Evolutionary conservation across 2,329 filamentous ascomycete genomes (phyloP).

Genomic region (Apiospora pterosperma): DNA sequence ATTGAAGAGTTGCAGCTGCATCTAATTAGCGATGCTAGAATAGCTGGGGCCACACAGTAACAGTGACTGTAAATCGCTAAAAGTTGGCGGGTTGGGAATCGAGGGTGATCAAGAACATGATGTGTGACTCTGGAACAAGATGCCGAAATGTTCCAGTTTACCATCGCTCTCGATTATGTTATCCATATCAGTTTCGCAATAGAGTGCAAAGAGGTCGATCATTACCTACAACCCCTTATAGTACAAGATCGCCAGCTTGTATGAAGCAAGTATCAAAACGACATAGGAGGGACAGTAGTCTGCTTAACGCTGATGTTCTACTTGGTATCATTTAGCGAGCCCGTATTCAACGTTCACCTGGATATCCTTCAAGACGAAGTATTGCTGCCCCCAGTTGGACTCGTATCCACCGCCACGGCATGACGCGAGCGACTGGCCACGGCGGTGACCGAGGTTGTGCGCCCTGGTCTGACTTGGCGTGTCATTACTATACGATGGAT

Average conservation of each 20-base stretch:
- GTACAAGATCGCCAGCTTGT: no score
- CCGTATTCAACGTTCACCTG: conserved; percentile 14
- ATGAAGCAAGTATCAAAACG: no score
- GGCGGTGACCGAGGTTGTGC: not conserved
- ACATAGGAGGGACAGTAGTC: no score
- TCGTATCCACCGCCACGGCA: conserved; percentile 6
- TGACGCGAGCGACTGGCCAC: conserved; percentile 4
- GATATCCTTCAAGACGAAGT: conserved; percentile 18
- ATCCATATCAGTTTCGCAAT: no score
- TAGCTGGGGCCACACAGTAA: no score
- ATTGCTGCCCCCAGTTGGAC: conserved; percentile 3
- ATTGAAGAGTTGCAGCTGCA: not conserved
- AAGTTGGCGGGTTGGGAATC: no score
- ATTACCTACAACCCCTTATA: no score
- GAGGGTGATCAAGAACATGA: not conserved
- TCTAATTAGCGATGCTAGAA: not conserved
- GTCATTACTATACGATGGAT: not conserved
- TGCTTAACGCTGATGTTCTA: no score
- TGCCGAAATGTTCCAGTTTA: not conserved
- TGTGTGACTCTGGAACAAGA: not conserved
- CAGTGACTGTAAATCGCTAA: no score
- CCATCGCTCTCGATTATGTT: no score
- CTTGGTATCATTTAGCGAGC: not conserved
- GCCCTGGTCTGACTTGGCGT: not conserved
- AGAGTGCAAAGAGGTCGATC: no score